Evolutionary conservation across 1,284 basidiomycete genomes (phyloP).

Genomic region (Butyriboletus pseudospeciosus): DNA sequence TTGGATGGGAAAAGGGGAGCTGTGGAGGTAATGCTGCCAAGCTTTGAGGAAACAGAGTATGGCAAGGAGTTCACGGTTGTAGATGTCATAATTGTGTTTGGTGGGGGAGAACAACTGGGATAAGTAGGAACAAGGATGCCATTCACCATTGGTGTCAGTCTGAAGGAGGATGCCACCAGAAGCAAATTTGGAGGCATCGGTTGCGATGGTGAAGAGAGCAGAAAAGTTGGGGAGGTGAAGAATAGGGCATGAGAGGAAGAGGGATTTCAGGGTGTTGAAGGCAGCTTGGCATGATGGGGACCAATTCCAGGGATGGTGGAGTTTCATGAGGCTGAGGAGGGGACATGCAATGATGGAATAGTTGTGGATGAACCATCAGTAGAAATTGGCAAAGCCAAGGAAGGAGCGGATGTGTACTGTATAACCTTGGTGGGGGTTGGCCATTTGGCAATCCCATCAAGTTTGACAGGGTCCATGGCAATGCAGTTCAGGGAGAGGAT

Average conservation of each 20-base stretch:
- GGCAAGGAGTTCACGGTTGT: background rate
- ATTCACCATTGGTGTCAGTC: too few species aligned
- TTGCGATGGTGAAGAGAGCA: too few species aligned
- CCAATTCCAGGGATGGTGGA: too few species aligned
- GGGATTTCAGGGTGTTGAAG: too few species aligned
- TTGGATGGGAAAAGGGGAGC: too few species aligned
- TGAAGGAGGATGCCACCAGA: too few species aligned
- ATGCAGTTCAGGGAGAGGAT: too few species aligned
- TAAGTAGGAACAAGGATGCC: background rate
- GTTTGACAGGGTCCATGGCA: background rate
- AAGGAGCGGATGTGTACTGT: background rate
- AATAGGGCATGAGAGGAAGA: too few species aligned
- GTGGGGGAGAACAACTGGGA: background rate
- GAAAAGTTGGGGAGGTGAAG: too few species aligned
- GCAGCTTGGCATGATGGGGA: too few species aligned
- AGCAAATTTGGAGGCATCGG: too few species aligned
- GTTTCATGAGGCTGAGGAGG: background rate
- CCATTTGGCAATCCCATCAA: background rate
- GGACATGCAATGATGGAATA: background rate
- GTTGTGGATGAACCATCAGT: background rate
- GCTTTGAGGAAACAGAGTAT: background rate
- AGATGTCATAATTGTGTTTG: background rate
- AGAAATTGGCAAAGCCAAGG: background rate
- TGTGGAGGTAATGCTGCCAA: background rate
- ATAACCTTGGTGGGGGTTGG: fast-evolving